Conservation (phyloP, 1,284 basidiomycete genomes). For the Ganoderma multipileum region DNA sequence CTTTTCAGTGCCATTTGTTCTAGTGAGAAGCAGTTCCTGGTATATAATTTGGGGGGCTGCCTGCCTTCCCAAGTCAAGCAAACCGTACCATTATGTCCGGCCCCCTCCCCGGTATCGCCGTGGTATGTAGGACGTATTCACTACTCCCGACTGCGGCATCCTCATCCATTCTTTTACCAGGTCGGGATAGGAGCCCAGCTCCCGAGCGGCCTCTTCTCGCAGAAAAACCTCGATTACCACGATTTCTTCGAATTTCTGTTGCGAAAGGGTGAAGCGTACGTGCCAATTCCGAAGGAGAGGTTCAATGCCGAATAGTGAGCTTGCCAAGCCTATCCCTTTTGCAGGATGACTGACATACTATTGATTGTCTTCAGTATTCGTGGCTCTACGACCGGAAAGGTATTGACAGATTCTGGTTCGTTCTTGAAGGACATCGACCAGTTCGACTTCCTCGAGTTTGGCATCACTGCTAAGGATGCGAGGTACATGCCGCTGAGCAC, state of each 20-base stretch:
- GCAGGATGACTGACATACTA: background rate
- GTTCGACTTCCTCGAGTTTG: conserved; percentile 51
- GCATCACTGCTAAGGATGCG: conserved; percentile 47
- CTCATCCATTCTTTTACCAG: background rate
- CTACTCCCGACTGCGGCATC: background rate
- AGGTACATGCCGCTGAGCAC: conserved; percentile 43
- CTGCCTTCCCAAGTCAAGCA: background rate
- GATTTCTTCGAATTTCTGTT: background rate
- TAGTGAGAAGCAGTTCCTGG: background rate
- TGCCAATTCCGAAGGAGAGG: background rate
- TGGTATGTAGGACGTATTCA: background rate
- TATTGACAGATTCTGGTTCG: conserved; percentile 31
- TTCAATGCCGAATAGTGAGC: background rate
- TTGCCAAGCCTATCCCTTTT: background rate
- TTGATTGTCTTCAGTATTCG: background rate
- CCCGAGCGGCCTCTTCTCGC: background rate
- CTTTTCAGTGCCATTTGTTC: background rate
- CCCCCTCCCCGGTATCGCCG: background rate
- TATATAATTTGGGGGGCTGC: background rate
- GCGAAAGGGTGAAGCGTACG: background rate
- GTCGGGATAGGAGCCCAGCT: background rate
- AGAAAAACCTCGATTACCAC: background rate
- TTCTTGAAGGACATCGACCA: conserved; percentile 46
- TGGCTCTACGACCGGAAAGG: background rate
- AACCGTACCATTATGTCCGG: background rate